phyloP scores from a whole-genome alignment of 2,329 filamentous ascomycete genomes.

The Microascus cirrosus region DNA sequence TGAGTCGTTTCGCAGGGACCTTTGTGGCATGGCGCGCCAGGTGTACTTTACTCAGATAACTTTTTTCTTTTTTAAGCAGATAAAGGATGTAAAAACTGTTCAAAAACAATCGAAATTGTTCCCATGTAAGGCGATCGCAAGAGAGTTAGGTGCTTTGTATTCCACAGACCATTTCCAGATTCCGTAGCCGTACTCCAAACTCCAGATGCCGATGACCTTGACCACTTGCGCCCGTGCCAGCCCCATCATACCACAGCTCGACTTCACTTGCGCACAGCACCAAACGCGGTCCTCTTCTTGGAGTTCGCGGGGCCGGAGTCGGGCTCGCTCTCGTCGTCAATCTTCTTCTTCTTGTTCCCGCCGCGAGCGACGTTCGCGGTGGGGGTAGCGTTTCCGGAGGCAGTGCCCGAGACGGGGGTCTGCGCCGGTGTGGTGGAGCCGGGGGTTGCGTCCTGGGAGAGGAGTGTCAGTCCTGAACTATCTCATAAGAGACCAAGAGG shows the following conservation, averaged over 20 bases:
- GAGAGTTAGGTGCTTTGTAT: no score
- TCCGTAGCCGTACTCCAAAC: not conserved
- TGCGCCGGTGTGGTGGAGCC: constrained; percentile 34
- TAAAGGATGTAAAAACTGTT: not conserved
- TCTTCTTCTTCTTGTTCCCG: constrained; percentile 38
- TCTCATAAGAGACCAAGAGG: not conserved
- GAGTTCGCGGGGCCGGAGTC: constrained; percentile 41
- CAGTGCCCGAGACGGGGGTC: constrained; percentile 40
- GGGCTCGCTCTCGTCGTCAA: constrained; percentile 45
- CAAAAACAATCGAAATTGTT: not conserved
- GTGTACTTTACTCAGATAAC: constrained; percentile 1
- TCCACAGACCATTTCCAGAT: no score
- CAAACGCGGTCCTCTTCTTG: constrained; percentile 49
- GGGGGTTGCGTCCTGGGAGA: constrained; percentile 10
- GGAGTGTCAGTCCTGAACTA: not conserved
- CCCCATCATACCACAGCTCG: not conserved
- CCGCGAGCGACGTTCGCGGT: constrained; percentile 34
- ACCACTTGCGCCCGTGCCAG: not conserved
- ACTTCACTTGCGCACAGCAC: constrained; percentile 35
- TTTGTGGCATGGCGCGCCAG: constrained; percentile 2
- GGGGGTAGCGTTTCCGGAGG: constrained; percentile 43
- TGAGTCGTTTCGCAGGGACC: not conserved
- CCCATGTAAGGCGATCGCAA: not conserved
- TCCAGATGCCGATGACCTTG: not conserved
- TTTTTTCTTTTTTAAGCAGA: not conserved